Evolutionary conservation across 23 red algal genomes (phyloP), one percentile per base, ranked within the genome.

Genomic region (Cyanidium caldarium): DNA sequence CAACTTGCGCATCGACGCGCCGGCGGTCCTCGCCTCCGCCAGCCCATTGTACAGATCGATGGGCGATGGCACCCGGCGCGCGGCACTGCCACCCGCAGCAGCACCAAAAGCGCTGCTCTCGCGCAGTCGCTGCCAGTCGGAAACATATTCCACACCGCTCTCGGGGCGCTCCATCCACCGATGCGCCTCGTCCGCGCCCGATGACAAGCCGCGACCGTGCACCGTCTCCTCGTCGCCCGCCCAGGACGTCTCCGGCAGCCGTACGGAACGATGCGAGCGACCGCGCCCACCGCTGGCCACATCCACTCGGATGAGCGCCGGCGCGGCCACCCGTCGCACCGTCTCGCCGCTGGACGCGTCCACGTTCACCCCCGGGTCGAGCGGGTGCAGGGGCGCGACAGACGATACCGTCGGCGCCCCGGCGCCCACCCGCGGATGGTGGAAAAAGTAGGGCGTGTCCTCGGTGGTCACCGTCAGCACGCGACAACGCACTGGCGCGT

Each of bases 21-120:
- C 10, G 10, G 19, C 10, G 31, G 40, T 44, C n/a, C 13, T 28
- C 31, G 10, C 51, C n/a, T 25, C 31, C 51, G 5, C 51, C n/a
- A n/a, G n/a, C n/a, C n/a, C 51, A 61, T 28, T 61, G 23, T 61
- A 61, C 5, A 61, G 51, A 28, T 61, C 51, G n/a, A 61, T 28
- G 5, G 51, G 51, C 31, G 51, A 61, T 21, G 51, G n/a, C 10
- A 28, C n/a, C 19, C 51, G 51, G 5, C n/a, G n/a, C n/a, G n/a
- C n/a, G n/a, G n/a, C n/a, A n/a, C n/a, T n/a, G n/a, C n/a, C n/a
- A n/a, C n/a, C n/a, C n/a, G n/a, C n/a, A n/a, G n/a, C n/a, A n/a
- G n/a, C n/a, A n/a, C n/a, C n/a, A n/a, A n/a, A n/a, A n/a, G n/a
- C n/a, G n/a, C n/a, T n/a, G n/a, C n/a, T n/a, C n/a, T n/a, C n/a